Percentiles rank a stretch among this genome's conserved stretches.
phyloP scores from a whole-genome alignment of 768 basidiomycete species.

The Russula emetica region DNA sequence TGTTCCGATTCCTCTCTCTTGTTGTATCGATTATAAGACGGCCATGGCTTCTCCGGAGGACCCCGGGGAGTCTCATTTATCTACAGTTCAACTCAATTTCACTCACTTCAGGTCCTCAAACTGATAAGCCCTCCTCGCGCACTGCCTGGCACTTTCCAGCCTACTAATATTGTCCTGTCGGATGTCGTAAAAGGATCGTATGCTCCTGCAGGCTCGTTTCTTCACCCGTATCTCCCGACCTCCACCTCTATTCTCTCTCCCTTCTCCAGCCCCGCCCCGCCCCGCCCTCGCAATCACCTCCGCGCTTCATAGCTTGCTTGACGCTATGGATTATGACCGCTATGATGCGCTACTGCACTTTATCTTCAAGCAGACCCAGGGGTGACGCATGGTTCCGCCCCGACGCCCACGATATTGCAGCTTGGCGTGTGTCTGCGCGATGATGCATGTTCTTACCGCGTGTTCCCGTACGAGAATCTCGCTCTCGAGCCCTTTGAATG shows the following conservation, averaged over 20 bases:
- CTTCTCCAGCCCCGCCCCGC: not conserved
- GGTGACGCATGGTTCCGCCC: conserved; percentile 54
- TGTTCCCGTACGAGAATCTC: conserved; percentile 52
- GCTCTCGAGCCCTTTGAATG: conserved; percentile 53
- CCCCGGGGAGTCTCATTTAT: conserved; percentile 5
- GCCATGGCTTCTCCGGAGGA: not conserved
- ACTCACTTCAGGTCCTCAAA: not conserved
- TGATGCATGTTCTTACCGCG: conserved; percentile 46
- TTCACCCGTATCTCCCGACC: not conserved
- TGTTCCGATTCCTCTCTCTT: not conserved
- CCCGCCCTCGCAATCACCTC: not conserved
- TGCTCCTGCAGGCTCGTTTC: not conserved
- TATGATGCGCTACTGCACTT: conserved; percentile 44
- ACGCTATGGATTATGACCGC: conserved; percentile 40
- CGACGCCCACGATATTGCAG: conserved; percentile 44
- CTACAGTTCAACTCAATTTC: not conserved
- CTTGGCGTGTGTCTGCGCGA: conserved; percentile 50
- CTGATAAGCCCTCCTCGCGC: not conserved
- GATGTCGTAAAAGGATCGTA: conserved; percentile 20
- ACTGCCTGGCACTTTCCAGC: not conserved
- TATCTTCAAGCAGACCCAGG: conserved; percentile 45
- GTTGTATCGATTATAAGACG: not conserved
- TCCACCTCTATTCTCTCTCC: conserved; percentile 1
- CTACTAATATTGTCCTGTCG: not conserved
- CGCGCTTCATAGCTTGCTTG: not conserved